A percentile compares a stretch with the other conserved stretches of the same genome.
Conservation (phyloP, 2,329 filamentous ascomycete species). For the Pseudocercospora vitis region DNA sequence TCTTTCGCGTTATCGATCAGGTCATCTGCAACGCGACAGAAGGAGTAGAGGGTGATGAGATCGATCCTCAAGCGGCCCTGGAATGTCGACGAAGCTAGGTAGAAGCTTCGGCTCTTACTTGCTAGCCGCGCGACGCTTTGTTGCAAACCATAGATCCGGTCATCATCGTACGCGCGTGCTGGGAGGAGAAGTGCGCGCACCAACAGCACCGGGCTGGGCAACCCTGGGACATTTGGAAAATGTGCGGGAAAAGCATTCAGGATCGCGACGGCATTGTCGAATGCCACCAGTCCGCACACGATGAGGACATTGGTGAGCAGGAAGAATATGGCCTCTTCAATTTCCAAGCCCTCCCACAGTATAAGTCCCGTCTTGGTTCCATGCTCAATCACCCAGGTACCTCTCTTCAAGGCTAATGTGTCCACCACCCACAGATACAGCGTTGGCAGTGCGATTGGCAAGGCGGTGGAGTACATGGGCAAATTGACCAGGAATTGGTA, state of each 20-base stretch:
- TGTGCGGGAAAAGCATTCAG: slow-evolving; percentile 61
- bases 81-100: slow-evolving; percentile 69
- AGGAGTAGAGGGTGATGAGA: slow-evolving; percentile 68
- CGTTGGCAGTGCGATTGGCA: slow-evolving; percentile 64
- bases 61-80: slow-evolving; percentile 67
- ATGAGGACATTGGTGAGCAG: slow-evolving; percentile 68
- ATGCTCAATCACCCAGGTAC: slow-evolving; percentile 69
- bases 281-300: slow-evolving; percentile 66
- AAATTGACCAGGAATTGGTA: slow-evolving; percentile 64
- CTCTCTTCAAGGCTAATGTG: slow-evolving; percentile 63
- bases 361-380: slow-evolving; percentile 66
- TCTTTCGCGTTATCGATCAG: slow-evolving; percentile 65
- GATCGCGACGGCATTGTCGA: slow-evolving; percentile 68
- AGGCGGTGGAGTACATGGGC: slow-evolving; percentile 57
- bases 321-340: slow-evolving; percentile 76
- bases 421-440: slow-evolving; percentile 72
- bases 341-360: slow-evolving; percentile 65
- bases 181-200: slow-evolving; percentile 54
- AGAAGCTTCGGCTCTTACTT: slow-evolving; percentile 71
- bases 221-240: slow-evolving; percentile 53
- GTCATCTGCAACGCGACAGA: slow-evolving; percentile 72
- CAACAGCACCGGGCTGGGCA: slow-evolving; percentile 53
- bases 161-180: slow-evolving; percentile 55
- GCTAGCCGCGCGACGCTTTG: slow-evolving; percentile 60
- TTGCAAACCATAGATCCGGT: slow-evolving; percentile 57